Evolutionary conservation across 2,329 filamentous ascomycete species (phyloP).

Genomic region (Paraphaeosphaeria minitans): DNA sequence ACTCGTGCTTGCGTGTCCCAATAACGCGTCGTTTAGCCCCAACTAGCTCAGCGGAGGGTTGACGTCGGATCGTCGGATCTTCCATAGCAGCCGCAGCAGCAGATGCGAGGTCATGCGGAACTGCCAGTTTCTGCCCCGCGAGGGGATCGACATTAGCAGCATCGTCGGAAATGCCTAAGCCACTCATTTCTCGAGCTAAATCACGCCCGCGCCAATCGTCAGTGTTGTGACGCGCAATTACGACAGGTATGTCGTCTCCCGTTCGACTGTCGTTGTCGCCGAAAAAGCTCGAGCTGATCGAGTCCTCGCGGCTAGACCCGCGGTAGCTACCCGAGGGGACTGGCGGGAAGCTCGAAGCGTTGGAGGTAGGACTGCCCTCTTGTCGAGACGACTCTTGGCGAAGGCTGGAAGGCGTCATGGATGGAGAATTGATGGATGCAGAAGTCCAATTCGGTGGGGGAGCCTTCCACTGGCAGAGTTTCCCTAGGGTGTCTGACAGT

Average conservation of each 20-base stretch:
- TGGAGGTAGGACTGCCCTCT: slow-evolving; percentile 84
- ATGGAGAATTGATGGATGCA: slow-evolving; percentile 36
- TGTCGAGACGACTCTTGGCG: slow-evolving; percentile 66
- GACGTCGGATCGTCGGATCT: slow-evolving; percentile 57
- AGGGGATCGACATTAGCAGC: slow-evolving; percentile 50
- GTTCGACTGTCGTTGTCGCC: slow-evolving; percentile 82
- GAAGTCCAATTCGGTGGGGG: slow-evolving; percentile 65
- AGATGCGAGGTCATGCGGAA: slow-evolving; percentile 55
- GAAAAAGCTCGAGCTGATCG: slow-evolving; percentile 84
- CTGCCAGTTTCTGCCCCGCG: slow-evolving; percentile 33
- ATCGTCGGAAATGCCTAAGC: slow-evolving; percentile 77
- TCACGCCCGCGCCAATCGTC: slow-evolving; percentile 76
- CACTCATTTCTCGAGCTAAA: slow-evolving; percentile 58
- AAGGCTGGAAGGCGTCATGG: slow-evolving; percentile 64
- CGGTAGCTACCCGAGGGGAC: slow-evolving; percentile 76
- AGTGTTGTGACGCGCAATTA: slow-evolving; percentile 72
- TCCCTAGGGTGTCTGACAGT: slow-evolving; percentile 82
- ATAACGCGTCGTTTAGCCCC: slow-evolving; percentile 75
- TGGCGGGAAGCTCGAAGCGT: slow-evolving; percentile 74
- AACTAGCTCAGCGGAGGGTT: slow-evolving; percentile 74
- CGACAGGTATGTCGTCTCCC: slow-evolving; percentile 74
- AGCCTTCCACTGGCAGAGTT: slow-evolving; percentile 91
- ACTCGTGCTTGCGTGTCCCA: slow-evolving; percentile 74
- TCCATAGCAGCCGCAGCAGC: slow-evolving; percentile 65
- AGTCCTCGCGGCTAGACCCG: slow-evolving; percentile 83